phyloP scores from a whole-genome alignment of 208 protist genomes.

The Strigomonas galati region DNA sequence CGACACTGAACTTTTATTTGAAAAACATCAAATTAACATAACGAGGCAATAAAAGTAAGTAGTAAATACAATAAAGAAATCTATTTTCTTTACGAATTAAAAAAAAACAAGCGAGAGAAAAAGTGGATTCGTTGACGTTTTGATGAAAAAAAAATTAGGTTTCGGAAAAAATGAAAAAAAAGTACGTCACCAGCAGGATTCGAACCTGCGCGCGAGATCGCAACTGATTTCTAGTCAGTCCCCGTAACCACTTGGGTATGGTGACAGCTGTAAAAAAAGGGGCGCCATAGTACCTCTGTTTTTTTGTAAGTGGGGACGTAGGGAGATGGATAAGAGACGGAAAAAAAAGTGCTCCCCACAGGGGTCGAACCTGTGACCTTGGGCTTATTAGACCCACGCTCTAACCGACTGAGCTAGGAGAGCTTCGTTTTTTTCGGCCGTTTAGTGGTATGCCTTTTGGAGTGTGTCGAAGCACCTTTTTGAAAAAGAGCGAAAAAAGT shows the following conservation, averaged over 20 bases:
- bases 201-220: constrained; percentile 88
- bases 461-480: background rate
- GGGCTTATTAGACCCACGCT: constrained; percentile 16
- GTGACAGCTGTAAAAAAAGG: constrained; percentile 20
- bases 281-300: background rate
- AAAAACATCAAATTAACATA: no score
- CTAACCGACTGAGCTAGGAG: constrained; percentile 14
- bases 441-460: background rate
- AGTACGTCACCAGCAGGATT: constrained; percentile 76
- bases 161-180: no score
- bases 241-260: constrained; percentile 91
- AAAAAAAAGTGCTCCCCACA: constrained; percentile 15
- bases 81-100: background rate
- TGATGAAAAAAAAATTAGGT: no score
- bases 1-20: no score
- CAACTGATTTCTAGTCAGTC: constrained; percentile 87
- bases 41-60: no score
- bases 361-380: constrained; percentile 14
- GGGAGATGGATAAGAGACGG: background rate
- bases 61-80: background rate
- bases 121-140: no score
- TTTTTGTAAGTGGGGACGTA: background rate
- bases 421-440: background rate
- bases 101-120: no score
- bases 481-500: background rate